Evolutionary conservation across 192 early-diverging fungal species (phyloP), one percentile per base, ranked within the genome.

Genomic region (Dissophora globulifera): DNA sequence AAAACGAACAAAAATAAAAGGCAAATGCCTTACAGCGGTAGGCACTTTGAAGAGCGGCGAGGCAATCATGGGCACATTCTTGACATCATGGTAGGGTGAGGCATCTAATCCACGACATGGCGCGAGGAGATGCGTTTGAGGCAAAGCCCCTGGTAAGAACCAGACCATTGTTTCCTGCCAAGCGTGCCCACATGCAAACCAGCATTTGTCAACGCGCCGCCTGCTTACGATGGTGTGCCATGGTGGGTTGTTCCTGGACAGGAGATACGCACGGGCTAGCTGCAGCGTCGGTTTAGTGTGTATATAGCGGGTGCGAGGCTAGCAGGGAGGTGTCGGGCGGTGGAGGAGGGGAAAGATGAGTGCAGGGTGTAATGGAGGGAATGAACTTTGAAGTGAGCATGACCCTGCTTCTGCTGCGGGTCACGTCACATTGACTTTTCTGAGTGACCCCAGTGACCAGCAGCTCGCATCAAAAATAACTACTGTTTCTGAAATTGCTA

Each of bases 71-170:
- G 26, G 58, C 19, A 76, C 64, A 55, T 76, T 58, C 45, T 76
- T 61, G 35, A 76, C 72, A 67, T 67, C 72, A 45, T 76, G 63
- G 50, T 76, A 76, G 1, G 72, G 63, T 3, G 72, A 76, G 20
- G 63, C 64, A 67, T 76, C 72, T 76, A 67, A 43, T 25, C 1
- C 35, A 32, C 23, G 38, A n/a, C 3, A 31, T 20, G n/a, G 55
- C 9, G 27, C 3, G 20, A 26, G 10, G 19, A 15, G 4, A 10
- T 5, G 43, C 43, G n/a, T 17, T 10, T 45, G n/a, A 45, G 43
- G n/a, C n/a, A n/a, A n/a, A n/a, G n/a, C n/a, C n/a, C n/a, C n/a
- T n/a, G n/a, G n/a, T n/a, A n/a, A n/a, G n/a, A n/a, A n/a, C n/a
- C n/a, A n/a, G n/a, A n/a, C n/a, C n/a, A n/a, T n/a, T n/a, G n/a